Conservation (phyloP, 73 alveolate genomes). For the Uronychia setigera region DNA sequence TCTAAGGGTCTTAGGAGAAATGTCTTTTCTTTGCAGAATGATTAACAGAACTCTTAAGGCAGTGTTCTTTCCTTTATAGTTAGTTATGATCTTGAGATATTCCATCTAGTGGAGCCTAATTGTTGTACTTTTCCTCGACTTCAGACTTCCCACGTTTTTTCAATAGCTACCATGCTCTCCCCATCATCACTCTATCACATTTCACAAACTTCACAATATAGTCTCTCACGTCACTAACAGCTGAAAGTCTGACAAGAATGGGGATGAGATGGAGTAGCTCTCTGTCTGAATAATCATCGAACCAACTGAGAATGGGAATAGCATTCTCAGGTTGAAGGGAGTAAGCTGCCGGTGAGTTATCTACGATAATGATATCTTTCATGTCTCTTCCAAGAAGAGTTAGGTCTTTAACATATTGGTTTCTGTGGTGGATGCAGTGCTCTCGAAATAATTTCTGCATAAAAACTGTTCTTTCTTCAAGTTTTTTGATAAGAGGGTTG, state of each 20-base stretch:
- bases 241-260: slow-evolving; percentile 45
- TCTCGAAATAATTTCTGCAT: slow-evolving; percentile 74
- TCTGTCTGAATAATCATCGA: slow-evolving; percentile 58
- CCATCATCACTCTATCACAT: background rate
- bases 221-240: slow-evolving; percentile 63
- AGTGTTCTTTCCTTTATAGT: too few species aligned
- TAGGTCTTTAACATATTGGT: slow-evolving; percentile 80
- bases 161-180: background rate
- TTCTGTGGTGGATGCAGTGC: slow-evolving; percentile 82
- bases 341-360: slow-evolving; percentile 77
- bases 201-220: background rate
- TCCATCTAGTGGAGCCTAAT: background rate
- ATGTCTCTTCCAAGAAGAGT: slow-evolving; percentile 76
- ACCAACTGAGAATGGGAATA: slow-evolving; percentile 70
- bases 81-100: background rate
- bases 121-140: background rate
- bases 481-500: slow-evolving; percentile 7
- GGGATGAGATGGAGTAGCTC: slow-evolving; percentile 55
- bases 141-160: background rate
- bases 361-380: slow-evolving; percentile 80
- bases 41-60: too few species aligned
- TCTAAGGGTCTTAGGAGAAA: background rate
- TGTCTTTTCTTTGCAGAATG: too few species aligned
- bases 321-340: slow-evolving; percentile 78
- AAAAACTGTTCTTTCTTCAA: slow-evolving; percentile 1